Percentiles rank a stretch among this genome's conserved stretches.
phyloP scores from a whole-genome alignment of 352 stramenopile species.

The Pythium myriotylum region DNA sequence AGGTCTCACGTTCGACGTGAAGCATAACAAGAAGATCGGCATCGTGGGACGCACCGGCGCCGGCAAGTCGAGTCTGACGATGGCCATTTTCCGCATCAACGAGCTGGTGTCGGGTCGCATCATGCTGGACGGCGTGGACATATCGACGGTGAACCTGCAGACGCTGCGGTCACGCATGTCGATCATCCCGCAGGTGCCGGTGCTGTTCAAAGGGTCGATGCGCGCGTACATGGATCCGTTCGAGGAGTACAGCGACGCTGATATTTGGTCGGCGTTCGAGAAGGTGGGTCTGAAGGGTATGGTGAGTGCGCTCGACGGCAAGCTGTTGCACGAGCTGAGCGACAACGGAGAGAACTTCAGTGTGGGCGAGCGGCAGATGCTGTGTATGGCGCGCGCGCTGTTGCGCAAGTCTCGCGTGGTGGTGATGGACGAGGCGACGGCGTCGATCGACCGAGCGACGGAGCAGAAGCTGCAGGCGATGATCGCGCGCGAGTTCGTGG shows the following conservation, averaged over 20 bases:
- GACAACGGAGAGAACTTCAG: constrained; percentile 92
- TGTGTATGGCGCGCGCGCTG: constrained; percentile 15
- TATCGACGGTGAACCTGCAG: constrained; percentile 32
- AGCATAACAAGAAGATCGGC: constrained; percentile 61
- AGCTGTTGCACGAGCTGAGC: constrained; percentile 25
- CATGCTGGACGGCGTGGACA: constrained; percentile 44
- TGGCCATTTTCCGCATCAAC: constrained; percentile 21
- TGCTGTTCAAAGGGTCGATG: constrained; percentile 91
- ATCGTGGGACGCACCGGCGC: constrained; percentile 37
- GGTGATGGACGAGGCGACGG: constrained; percentile 95
- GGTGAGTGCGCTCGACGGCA: constrained; percentile 16
- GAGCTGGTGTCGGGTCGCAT: constrained; percentile 54
- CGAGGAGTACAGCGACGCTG: constrained; percentile 60
- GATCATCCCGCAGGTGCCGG: constrained; percentile 79
- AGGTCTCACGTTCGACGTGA: constrained; percentile 53
- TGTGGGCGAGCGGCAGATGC: constrained; percentile 92
- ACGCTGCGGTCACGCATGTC: constrained; percentile 34
- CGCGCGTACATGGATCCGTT: constrained; percentile 90
- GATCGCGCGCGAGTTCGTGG: constrained; percentile 86
- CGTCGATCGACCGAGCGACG: constrained; percentile 59
- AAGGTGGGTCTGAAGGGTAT: constrained; percentile 59
- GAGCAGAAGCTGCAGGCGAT: constrained; percentile 71
- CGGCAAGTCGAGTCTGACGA: constrained; percentile 21
- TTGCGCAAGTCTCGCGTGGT: constrained; percentile 75
- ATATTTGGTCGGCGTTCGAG: constrained; percentile 74